A percentile compares a stretch with the other conserved stretches of the same genome.
Conservation (phyloP, 768 basidiomycete species). For the Candolleomyces eurysporus region DNA sequence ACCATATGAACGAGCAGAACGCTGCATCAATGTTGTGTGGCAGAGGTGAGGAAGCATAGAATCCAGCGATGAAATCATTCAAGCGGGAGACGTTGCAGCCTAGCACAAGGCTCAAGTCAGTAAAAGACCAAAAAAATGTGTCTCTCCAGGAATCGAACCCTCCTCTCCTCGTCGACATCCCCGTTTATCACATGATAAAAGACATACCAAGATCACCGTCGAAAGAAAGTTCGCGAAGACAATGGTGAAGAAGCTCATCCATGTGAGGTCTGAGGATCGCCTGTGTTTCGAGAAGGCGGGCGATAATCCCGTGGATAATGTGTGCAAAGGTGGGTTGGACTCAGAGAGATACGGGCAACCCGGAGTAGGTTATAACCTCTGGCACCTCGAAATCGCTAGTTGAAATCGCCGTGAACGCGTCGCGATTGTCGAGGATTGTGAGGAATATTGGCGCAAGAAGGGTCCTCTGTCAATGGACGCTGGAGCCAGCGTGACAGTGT, state of each 20-base stretch:
- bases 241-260: slow-evolving; percentile 85
- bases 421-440: neutral
- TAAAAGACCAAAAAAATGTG: slow-evolving; percentile 11
- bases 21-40: slow-evolving; percentile 68
- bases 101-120: slow-evolving; percentile 24
- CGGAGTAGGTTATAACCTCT: no score
- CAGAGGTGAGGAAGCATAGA: slow-evolving; percentile 47
- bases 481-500: slow-evolving; percentile 2
- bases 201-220: slow-evolving; percentile 86
- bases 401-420: no score
- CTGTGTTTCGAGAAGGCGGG: neutral
- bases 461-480: neutral
- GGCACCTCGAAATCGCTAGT: no score
- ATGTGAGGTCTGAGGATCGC: slow-evolving; percentile 32
- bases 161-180: neutral
- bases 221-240: slow-evolving; percentile 83
- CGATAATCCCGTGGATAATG: no score
- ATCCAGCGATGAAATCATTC: slow-evolving; percentile 65
- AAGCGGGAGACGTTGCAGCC: slow-evolving; percentile 76
- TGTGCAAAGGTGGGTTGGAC: no score
- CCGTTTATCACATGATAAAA: slow-evolving; percentile 27
- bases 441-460: neutral
- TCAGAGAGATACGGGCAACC: no score
- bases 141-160: slow-evolving; percentile 10
- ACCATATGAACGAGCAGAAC: slow-evolving; percentile 82